These are phyloP conservation scores for Capsicum pubescens DNA, from an alignment of 257 asterid species.

Conservation along the genomic window DNA sequence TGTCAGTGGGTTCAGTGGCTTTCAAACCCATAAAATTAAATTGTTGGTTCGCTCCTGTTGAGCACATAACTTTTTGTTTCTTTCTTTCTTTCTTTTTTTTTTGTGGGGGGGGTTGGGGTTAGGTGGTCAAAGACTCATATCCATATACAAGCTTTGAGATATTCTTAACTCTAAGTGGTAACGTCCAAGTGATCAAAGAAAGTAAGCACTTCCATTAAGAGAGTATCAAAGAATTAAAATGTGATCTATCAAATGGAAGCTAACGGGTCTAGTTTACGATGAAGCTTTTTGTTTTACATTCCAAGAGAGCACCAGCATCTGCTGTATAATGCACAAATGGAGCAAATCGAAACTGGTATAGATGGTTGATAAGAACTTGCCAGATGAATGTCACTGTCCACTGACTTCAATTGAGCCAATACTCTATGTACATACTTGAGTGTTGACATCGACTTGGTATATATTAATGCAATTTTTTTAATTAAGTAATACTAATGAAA, in stretches of 20 bases:
- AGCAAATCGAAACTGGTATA: background rate
- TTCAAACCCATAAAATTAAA: background rate
- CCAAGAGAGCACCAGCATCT: background rate
- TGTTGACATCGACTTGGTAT: background rate
- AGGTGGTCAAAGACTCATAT: background rate
- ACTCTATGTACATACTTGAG: background rate
- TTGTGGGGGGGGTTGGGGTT: too few species aligned
- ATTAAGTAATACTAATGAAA: background rate
- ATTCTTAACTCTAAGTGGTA: conserved; percentile 9
- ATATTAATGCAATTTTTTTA: background rate
- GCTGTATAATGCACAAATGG: background rate
- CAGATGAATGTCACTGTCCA: background rate
- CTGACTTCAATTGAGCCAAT: background rate
- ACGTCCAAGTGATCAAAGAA: background rate
- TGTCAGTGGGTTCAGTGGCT: background rate
- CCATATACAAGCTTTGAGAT: conserved; percentile 1
- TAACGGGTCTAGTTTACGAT: background rate
- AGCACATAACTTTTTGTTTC: background rate
- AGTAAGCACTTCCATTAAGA: background rate
- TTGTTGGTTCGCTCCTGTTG: background rate
- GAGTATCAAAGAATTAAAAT: conserved; percentile 12
- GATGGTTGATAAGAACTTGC: background rate
- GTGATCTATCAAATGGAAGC: conserved; percentile 1
- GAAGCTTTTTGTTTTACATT: background rate
- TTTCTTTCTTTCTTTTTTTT: background rate